Percentiles rank a stretch among this genome's conserved stretches.
Evolutionary conservation across 768 basidiomycete genomes (phyloP).

Genomic region (Steccherinum ochraceum): DNA sequence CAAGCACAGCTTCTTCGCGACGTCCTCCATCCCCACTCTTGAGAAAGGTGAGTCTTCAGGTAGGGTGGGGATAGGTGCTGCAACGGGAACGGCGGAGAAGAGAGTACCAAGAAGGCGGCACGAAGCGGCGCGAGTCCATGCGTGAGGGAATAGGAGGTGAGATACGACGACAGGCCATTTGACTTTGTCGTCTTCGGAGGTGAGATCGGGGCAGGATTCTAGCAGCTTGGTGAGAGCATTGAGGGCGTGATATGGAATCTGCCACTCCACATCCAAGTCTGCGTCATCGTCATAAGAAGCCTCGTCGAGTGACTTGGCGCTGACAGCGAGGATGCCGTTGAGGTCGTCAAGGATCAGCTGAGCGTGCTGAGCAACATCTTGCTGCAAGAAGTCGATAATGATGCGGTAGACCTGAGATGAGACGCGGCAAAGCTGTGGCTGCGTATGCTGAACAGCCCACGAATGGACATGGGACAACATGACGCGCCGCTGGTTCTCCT

Average conservation of each 20-base stretch:
- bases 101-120: slow-evolving; percentile 70
- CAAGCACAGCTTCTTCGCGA: slow-evolving; percentile 65
- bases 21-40: slow-evolving; percentile 49
- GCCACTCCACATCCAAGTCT: slow-evolving; percentile 58
- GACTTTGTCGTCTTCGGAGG: slow-evolving; percentile 39
- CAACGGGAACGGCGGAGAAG: slow-evolving; percentile 47
- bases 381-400: slow-evolving; percentile 60
- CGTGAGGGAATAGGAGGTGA: slow-evolving; percentile 83
- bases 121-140: slow-evolving; percentile 86
- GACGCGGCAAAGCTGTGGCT: slow-evolving; percentile 60
- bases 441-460: slow-evolving; percentile 65
- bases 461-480: slow-evolving; percentile 69
- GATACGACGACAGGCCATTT: slow-evolving; percentile 57
- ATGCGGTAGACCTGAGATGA: slow-evolving; percentile 82
- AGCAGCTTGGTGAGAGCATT: slow-evolving; percentile 59
- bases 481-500: slow-evolving; percentile 45
- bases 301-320: slow-evolving; percentile 33
- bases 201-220: slow-evolving; percentile 46
- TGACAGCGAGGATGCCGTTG: slow-evolving; percentile 38
- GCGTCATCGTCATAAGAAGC: slow-evolving; percentile 27
- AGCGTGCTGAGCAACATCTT: slow-evolving; percentile 38
- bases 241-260: slow-evolving; percentile 76
- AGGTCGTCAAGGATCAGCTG: slow-evolving; percentile 52
- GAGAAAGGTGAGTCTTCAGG: slow-evolving; percentile 43
- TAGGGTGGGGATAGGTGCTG: slow-evolving; percentile 26